Conservation (phyloP, 2,329 filamentous ascomycete genomes). For the Stagonosporopsis tanaceti region DNA sequence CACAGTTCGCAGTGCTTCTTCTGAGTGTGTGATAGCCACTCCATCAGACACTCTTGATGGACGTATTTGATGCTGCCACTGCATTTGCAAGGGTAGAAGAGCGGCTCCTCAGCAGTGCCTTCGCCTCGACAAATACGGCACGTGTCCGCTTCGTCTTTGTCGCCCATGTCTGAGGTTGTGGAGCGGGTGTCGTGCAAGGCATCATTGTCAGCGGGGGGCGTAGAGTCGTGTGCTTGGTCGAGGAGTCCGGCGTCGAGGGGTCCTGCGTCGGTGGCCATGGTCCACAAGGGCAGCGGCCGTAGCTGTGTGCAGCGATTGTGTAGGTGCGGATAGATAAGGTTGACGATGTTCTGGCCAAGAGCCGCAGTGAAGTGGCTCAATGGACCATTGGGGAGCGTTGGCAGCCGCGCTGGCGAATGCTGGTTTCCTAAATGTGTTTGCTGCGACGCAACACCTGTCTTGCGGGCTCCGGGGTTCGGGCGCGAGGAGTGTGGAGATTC, state of each 20-base stretch:
- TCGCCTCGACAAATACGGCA: slow-evolving; percentile 97
- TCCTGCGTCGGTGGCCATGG: slow-evolving; percentile 36
- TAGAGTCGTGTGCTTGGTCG: slow-evolving; percentile 18
- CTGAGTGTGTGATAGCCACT: slow-evolving; percentile 97
- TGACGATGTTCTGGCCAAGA: slow-evolving; percentile 24
- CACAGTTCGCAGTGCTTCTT: slow-evolving; percentile 99
- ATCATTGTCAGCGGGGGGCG: slow-evolving; percentile 10
- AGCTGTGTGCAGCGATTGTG: background rate
- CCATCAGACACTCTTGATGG: slow-evolving; percentile 97
- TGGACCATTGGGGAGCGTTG: slow-evolving; percentile 32
- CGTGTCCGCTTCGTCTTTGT: slow-evolving; percentile 72
- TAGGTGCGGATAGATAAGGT: background rate
- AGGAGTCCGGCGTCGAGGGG: slow-evolving; percentile 25
- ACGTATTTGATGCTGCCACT: slow-evolving; percentile 99
- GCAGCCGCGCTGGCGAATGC: background rate
- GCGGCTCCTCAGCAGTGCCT: slow-evolving; percentile 78
- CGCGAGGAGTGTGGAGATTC: background rate
- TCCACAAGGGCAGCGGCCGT: background rate
- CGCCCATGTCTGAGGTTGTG: slow-evolving; percentile 46
- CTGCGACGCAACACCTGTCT: background rate
- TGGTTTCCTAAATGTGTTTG: background rate
- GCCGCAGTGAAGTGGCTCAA: slow-evolving; percentile 34
- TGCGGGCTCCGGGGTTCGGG: background rate
- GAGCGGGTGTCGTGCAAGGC: slow-evolving; percentile 38
- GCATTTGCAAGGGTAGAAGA: slow-evolving; percentile 99